A percentile compares a stretch with the other conserved stretches of the same genome.
These are phyloP conservation scores for Pseudogymnoascus sp. DNA, from an alignment of 2,329 filamentous ascomycete species.

Conservation along the genomic window DNA sequence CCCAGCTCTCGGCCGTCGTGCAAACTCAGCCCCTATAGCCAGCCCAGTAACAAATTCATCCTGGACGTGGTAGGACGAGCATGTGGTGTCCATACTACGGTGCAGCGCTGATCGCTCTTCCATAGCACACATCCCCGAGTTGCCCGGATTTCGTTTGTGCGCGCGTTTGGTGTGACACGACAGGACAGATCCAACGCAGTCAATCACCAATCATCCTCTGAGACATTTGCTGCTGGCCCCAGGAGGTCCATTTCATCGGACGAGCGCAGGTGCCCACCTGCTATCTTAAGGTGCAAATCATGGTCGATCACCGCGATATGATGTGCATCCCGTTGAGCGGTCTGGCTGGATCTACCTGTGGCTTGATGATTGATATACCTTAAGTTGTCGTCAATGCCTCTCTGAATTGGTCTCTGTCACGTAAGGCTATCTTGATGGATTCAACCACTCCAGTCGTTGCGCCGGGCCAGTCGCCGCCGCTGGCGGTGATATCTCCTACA, in stretches of 20 bases:
- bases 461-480: conserved; percentile 23
- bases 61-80: not conserved
- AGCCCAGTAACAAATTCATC: not conserved
- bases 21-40: conserved; percentile 1
- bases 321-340: not conserved
- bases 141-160: not conserved
- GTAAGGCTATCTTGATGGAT: not conserved
- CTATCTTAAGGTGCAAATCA: not conserved
- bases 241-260: not conserved
- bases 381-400: not conserved
- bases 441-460: not conserved
- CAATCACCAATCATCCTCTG: not conserved
- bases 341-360: not conserved
- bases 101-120: not conserved
- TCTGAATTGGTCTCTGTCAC: not conserved
- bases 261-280: not conserved
- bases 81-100: not conserved
- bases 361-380: conserved; percentile 3
- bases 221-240: not conserved
- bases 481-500: conserved; percentile 29
- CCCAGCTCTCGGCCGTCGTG: not conserved
- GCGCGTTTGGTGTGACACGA: not conserved
- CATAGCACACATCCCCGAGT: not conserved
- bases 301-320: not conserved
- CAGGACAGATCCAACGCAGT: not conserved